Percentiles rank a stretch among this genome's conserved stretches.
Conservation (phyloP, 2,329 filamentous ascomycete genomes). For the Zarea fungicola region DNA sequence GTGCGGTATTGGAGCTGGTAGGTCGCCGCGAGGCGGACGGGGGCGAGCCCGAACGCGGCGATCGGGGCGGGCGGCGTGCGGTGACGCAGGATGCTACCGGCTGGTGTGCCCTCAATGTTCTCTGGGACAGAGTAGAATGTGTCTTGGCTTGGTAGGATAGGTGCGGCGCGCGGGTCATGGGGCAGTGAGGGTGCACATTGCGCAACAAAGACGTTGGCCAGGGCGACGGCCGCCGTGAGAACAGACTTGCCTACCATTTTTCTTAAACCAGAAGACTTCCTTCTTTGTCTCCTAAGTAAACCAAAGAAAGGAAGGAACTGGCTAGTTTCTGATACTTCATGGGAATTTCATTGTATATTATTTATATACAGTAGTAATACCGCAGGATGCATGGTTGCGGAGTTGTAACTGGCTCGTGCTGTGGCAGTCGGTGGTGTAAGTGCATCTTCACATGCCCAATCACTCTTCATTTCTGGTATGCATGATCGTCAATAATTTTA, state of each 20-base stretch:
- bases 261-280: neutral
- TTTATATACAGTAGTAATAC: no score
- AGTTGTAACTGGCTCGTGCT: neutral
- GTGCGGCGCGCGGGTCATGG: neutral
- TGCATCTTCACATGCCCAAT: neutral
- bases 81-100: slow-evolving; percentile 15
- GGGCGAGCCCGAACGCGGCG: slow-evolving; percentile 16
- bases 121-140: slow-evolving; percentile 17
- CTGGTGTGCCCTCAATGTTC: neutral
- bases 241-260: neutral
- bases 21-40: slow-evolving; percentile 16
- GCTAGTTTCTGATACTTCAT: no score
- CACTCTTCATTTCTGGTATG: no score
- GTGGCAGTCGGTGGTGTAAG: neutral
- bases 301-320: no score
- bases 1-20: slow-evolving; percentile 37
- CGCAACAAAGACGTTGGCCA: neutral
- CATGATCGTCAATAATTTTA: neutral
- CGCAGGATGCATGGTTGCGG: no score
- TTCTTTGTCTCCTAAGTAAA: no score
- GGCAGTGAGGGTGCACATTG: neutral
- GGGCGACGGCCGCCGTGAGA: neutral
- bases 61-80: slow-evolving; percentile 13
- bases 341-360: no score
- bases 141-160: slow-evolving; percentile 14